Percentiles rank a stretch among this genome's conserved stretches.
phyloP scores from a whole-genome alignment of 208 protist species.

The Trypanosoma rangeli region DNA sequence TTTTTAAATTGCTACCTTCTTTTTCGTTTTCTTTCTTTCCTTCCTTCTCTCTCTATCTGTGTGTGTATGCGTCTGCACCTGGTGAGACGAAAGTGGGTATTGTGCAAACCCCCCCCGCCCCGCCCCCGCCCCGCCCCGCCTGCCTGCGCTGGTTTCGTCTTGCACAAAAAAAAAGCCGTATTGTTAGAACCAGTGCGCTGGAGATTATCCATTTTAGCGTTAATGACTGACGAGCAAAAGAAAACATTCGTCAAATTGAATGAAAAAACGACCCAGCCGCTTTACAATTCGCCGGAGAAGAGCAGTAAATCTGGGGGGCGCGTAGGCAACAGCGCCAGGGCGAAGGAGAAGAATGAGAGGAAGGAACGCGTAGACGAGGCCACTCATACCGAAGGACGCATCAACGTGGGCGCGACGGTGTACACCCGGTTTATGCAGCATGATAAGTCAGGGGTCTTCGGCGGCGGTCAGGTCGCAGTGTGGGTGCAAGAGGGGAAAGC shows the following conservation, averaged over 20 bases:
- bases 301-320: neutral
- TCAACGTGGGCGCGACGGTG: constrained; percentile 5
- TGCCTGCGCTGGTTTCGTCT: too few species aligned
- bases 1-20: too few species aligned
- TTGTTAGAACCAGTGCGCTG: too few species aligned
- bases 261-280: neutral
- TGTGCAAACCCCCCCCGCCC: too few species aligned
- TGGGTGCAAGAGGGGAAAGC: constrained; percentile 31
- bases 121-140: too few species aligned
- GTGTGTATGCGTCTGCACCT: neutral
- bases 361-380: neutral
- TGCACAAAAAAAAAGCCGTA: too few species aligned
- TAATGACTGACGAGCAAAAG: neutral
- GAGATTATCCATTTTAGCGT: too few species aligned
- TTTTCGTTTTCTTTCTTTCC: neutral
- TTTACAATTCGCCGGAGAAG: neutral
- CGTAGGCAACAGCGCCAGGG: neutral
- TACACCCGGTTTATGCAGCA: neutral
- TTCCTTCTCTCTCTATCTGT: neutral
- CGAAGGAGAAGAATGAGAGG: constrained; percentile 1
- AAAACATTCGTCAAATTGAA: neutral
- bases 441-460: constrained; percentile 12
- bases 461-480: constrained; percentile 8
- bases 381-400: neutral
- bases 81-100: too few species aligned